phyloP scores from a whole-genome alignment of 2,329 filamentous ascomycete genomes.

The Neurospora crassa region DNA sequence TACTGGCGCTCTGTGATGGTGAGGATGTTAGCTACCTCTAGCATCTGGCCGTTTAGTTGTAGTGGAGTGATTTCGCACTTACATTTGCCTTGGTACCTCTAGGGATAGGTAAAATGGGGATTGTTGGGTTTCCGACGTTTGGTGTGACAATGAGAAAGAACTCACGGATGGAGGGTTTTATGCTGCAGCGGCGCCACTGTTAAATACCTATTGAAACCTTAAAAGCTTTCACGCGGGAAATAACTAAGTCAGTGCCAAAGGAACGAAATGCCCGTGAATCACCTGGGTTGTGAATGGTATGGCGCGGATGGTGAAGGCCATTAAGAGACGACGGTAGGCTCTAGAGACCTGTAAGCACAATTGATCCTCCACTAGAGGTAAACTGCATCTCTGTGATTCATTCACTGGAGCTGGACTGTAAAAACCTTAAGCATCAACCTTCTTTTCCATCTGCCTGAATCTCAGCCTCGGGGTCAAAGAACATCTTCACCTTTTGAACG shows the following conservation, averaged over 20 bases:
- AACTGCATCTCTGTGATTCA: too few relatives aligned
- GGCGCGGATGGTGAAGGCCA: not conserved
- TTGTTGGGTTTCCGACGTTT: not conserved
- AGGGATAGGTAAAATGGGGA: not conserved
- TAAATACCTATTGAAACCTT: not conserved
- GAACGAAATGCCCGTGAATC: not conserved
- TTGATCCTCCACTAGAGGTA: not conserved
- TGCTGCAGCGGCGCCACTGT: not conserved
- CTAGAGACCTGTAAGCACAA: not conserved
- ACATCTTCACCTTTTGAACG: slow-evolving; percentile 48
- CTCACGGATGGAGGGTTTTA: not conserved
- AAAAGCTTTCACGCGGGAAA: not conserved
- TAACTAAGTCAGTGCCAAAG: not conserved
- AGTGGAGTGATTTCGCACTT: not conserved
- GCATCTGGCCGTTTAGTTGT: not conserved
- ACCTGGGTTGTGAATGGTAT: not conserved
- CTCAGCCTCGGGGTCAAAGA: slow-evolving; percentile 58
- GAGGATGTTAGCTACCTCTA: not conserved
- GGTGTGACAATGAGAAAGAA: not conserved
- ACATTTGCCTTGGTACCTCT: not conserved
- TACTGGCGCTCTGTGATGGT: not conserved
- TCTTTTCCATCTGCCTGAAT: slow-evolving; percentile 51
- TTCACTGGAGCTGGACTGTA: not conserved
- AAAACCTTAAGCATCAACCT: slow-evolving; percentile 5
- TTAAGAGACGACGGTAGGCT: not conserved